phyloP scores from a whole-genome alignment of 768 basidiomycete species.

The Amanita molliuscula region DNA sequence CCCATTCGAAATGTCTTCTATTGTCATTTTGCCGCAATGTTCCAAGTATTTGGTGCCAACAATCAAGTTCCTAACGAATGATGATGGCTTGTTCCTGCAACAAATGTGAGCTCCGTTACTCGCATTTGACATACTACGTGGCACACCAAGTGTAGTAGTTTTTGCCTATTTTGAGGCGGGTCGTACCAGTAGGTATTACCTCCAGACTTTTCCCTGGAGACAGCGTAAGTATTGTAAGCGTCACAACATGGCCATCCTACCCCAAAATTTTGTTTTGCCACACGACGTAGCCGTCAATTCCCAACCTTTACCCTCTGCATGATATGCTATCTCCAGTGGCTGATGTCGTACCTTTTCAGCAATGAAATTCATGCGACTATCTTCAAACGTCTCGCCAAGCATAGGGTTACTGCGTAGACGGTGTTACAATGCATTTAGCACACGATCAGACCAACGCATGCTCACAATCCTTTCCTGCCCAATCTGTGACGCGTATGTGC shows the following conservation, averaged over 20 bases:
- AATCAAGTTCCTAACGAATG: constrained; percentile 84
- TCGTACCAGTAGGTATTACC: constrained; percentile 70
- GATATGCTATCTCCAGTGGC: constrained; percentile 77
- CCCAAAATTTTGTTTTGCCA: constrained; percentile 87
- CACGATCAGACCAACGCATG: constrained; percentile 10
- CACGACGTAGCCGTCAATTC: constrained; percentile 64
- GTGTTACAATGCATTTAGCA: constrained; percentile 4
- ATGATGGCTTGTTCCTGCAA: constrained; percentile 73
- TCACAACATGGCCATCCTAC: constrained; percentile 27
- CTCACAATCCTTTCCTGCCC: constrained; percentile 83
- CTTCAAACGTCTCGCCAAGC: constrained; percentile 85
- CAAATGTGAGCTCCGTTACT: background rate
- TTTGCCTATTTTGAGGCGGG: constrained; percentile 52
- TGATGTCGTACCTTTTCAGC: constrained; percentile 85
- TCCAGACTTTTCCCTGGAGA: constrained; percentile 77
- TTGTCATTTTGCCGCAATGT: constrained; percentile 70
- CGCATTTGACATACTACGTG: background rate
- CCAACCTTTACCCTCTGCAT: constrained; percentile 76
- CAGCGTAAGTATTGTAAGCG: constrained; percentile 8
- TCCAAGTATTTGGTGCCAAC: constrained; percentile 88
- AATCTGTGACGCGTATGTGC: constrained; percentile 72
- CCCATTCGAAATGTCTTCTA: constrained; percentile 49
- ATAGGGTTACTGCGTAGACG: constrained; percentile 62
- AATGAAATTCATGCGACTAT: constrained; percentile 68
- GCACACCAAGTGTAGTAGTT: constrained; percentile 64